A percentile compares a stretch with the other conserved stretches of the same genome.
phyloP scores from a whole-genome alignment of 2,329 filamentous ascomycete species.

The Cytospora piceicola region DNA sequence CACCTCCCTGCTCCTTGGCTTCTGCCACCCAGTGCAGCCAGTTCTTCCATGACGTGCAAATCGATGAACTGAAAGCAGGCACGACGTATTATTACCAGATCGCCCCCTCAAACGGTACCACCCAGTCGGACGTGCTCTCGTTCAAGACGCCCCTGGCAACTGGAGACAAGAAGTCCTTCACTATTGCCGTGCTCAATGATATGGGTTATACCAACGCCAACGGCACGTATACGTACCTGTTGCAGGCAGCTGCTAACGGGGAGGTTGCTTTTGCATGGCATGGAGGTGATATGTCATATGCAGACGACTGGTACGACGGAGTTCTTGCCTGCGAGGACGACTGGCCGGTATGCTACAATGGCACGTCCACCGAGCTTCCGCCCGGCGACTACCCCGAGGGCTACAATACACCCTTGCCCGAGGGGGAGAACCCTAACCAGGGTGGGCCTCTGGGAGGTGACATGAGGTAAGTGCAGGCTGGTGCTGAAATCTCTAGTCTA shows the following conservation, averaged over 20 bases:
- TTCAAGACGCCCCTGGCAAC: constrained; percentile 51
- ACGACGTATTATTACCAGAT: constrained; percentile 58
- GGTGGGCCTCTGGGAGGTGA: constrained; percentile 52
- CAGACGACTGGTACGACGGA: constrained; percentile 56
- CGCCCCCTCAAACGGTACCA: constrained; percentile 52
- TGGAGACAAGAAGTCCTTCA: constrained; percentile 48
- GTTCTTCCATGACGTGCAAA: constrained; percentile 55
- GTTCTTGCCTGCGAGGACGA: constrained; percentile 51
- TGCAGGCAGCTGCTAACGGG: constrained; percentile 47
- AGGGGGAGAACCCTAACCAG: constrained; percentile 49
- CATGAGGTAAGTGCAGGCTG: constrained; percentile 40
- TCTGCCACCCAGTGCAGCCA: constrained; percentile 54
- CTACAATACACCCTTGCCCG: constrained; percentile 50
- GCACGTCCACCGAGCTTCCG: constrained; percentile 46
- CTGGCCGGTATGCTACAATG: constrained; percentile 58
- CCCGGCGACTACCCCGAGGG: constrained; percentile 44
- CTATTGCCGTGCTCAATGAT: constrained; percentile 53
- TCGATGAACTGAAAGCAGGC: constrained; percentile 45
- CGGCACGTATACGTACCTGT: constrained; percentile 51
- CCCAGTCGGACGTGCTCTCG: constrained; percentile 48
- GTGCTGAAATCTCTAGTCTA: background rate
- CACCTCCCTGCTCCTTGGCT: constrained; percentile 52
- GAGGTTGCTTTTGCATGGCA: constrained; percentile 54
- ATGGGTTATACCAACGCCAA: constrained; percentile 58
- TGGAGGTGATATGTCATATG: constrained; percentile 55